Evolutionary conservation across 208 protist species (phyloP).

Genomic region (Herpetomonas samuelpessoai): DNA sequence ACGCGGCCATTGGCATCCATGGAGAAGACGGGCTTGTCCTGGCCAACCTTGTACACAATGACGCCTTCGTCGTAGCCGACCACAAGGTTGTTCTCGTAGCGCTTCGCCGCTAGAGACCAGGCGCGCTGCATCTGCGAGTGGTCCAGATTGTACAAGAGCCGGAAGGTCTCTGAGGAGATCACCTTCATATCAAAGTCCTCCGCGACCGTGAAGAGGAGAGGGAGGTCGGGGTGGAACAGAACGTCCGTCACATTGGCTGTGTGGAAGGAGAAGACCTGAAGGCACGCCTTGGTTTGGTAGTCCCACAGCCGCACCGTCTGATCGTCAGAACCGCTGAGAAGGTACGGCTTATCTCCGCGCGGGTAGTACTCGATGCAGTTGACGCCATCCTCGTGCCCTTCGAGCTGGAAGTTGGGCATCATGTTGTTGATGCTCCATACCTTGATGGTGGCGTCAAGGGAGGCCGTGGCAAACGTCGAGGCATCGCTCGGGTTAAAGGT

Average conservation of each 20-base stretch:
- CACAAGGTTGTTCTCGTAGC: conserved; percentile 80
- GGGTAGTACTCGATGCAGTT: conserved; percentile 98
- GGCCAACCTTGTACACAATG: conserved; percentile 87
- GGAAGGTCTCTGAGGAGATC: conserved; percentile 96
- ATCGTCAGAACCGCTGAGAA: conserved; percentile 98
- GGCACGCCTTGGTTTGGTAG: conserved; percentile 97
- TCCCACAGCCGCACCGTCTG: conserved; percentile 97
- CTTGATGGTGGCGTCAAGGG: conserved; percentile 97
- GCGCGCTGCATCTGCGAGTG: conserved; percentile 93
- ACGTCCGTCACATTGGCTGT: conserved; percentile 95
- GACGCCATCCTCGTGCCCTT: conserved; percentile 98
- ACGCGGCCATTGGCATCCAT: conserved; percentile 98
- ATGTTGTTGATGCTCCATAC: conserved; percentile 94
- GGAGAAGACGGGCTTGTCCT: conserved; percentile 94
- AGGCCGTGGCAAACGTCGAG: conserved; percentile 97
- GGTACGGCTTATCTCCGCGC: conserved; percentile 98
- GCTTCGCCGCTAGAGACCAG: conserved; percentile 90
- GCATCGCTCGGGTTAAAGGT: conserved; percentile 98
- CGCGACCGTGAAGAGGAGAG: conserved; percentile 95
- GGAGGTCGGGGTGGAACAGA: conserved; percentile 97
- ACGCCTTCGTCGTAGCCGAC: conserved; percentile 93
- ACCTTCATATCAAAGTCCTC: conserved; percentile 94
- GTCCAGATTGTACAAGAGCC: conserved; percentile 93
- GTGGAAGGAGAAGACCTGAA: conserved; percentile 97
- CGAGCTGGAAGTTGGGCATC: conserved; percentile 96